phyloP scores from a whole-genome alignment of 352 stramenopile species.

The Pythium aquatile region DNA sequence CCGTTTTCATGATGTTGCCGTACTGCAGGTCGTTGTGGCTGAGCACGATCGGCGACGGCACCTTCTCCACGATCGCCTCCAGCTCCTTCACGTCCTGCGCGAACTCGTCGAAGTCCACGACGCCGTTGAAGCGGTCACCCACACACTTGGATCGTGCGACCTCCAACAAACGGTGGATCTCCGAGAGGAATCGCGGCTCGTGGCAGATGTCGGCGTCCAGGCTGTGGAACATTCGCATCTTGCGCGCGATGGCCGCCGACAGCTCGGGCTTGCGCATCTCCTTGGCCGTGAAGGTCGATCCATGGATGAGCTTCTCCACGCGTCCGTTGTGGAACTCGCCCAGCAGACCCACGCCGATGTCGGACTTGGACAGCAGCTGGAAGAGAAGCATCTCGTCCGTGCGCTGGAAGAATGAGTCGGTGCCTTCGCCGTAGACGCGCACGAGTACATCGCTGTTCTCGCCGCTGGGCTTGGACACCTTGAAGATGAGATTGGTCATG shows the following conservation, averaged over 20 bases:
- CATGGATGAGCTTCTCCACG: constrained; percentile 74
- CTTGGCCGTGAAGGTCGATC: constrained; percentile 58
- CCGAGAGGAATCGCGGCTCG: constrained; percentile 49
- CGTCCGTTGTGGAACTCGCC: constrained; percentile 80
- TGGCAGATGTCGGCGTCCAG: constrained; percentile 68
- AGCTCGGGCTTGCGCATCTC: constrained; percentile 64
- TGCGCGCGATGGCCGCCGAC: constrained; percentile 51
- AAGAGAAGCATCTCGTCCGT: constrained; percentile 77
- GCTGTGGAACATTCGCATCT: constrained; percentile 72
- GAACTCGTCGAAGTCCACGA: constrained; percentile 54
- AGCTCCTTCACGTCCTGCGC: constrained; percentile 51
- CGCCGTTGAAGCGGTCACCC: constrained; percentile 36
- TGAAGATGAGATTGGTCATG: constrained; percentile 88
- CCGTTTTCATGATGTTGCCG: constrained; percentile 89
- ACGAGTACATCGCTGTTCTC: constrained; percentile 69
- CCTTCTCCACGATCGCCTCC: constrained; percentile 44
- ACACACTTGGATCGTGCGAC: constrained; percentile 59
- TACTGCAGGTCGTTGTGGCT: constrained; percentile 94
- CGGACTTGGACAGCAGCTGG: constrained; percentile 58
- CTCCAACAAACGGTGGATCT: constrained; percentile 56
- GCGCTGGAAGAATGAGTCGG: constrained; percentile 79
- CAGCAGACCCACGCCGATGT: constrained; percentile 73
- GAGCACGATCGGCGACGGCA: constrained; percentile 78
- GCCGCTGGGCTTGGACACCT: constrained; percentile 62
- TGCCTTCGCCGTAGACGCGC: constrained; percentile 80